phyloP scores from a whole-genome alignment of 1,139 yeast genomes.

The Saccharomycopsis hybrid region DNA sequence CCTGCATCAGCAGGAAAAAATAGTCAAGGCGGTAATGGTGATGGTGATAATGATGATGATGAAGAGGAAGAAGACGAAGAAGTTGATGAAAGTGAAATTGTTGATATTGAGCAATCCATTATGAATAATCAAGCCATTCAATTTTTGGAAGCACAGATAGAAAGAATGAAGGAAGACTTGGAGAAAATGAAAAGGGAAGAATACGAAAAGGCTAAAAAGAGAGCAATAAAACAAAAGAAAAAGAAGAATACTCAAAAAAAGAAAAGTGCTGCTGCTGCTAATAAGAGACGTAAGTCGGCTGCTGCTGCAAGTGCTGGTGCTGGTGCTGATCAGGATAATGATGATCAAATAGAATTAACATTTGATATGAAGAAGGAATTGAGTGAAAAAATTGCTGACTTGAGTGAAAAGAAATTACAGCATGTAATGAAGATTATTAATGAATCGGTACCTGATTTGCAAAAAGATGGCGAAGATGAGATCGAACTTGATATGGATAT shows the following conservation, averaged over 20 bases:
- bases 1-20: conserved; percentile 28
- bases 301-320: conserved; percentile 25
- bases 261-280: conserved; percentile 24
- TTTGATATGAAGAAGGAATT: conserved; percentile 97
- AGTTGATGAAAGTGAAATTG: conserved; percentile 53
- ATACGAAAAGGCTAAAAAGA: conserved; percentile 37
- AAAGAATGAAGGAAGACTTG: conserved; percentile 79
- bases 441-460: conserved; percentile 78
- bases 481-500: conserved; percentile 95
- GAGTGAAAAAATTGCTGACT: conserved; percentile 72
- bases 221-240: conserved; percentile 31
- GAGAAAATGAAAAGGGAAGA: conserved; percentile 74
- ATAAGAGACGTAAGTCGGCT: conserved; percentile 25
- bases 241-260: conserved; percentile 25
- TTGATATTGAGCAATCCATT: conserved; percentile 63
- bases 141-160: conserved; percentile 78
- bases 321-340: conserved; percentile 27
- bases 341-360: conserved; percentile 49
- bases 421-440: conserved; percentile 81
- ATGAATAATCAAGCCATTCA: conserved; percentile 85
- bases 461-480: conserved; percentile 68
- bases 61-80: conserved; percentile 38
- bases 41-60: conserved; percentile 40
- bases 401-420: conserved; percentile 73
- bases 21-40: conserved; percentile 25